Evolutionary conservation across 2,329 filamentous ascomycete species (phyloP).

Genomic region (Xylaria sp.): DNA sequence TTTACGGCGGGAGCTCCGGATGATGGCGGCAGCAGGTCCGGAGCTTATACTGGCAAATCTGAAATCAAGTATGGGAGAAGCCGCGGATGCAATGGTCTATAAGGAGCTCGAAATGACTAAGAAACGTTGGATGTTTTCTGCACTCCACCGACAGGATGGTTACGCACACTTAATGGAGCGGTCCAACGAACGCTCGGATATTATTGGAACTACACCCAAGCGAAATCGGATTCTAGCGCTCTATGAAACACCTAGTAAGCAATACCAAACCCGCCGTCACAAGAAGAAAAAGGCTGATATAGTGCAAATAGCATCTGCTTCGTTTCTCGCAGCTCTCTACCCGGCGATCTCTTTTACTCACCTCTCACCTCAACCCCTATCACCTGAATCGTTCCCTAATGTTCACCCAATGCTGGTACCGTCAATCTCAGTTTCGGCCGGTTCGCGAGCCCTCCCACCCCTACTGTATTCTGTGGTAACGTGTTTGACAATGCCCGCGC

Average conservation of each 20-base stretch:
- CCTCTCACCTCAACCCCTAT: constrained; percentile 57
- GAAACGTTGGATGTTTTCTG: constrained; percentile 71
- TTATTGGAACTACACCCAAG: constrained; percentile 38
- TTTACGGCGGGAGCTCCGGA: constrained; percentile 64
- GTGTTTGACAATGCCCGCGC: constrained; percentile 65
- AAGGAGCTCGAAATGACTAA: constrained; percentile 65
- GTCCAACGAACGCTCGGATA: constrained; percentile 25
- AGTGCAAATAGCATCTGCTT: constrained; percentile 57
- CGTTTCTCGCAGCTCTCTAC: constrained; percentile 61
- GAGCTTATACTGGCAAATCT: constrained; percentile 66
- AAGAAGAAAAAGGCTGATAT: constrained; percentile 49
- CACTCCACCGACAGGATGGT: constrained; percentile 60
- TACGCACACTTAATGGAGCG: constrained; percentile 46
- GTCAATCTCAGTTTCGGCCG: constrained; percentile 48
- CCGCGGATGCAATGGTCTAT: constrained; percentile 60
- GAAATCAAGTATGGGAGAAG: constrained; percentile 61
- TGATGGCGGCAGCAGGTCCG: constrained; percentile 65
- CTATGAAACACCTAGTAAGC: constrained; percentile 63
- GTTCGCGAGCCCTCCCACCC: constrained; percentile 52
- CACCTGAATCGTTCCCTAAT: constrained; percentile 54
- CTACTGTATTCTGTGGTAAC: constrained; percentile 62
- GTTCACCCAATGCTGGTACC: constrained; percentile 50
- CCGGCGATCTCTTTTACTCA: constrained; percentile 57
- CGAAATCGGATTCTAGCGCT: constrained; percentile 58
- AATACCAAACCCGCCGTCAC: constrained; percentile 12